These are phyloP conservation scores for Cetraspora pellucida DNA, from an alignment of 192 early-diverging fungal genomes.

Conservation along the genomic window DNA sequence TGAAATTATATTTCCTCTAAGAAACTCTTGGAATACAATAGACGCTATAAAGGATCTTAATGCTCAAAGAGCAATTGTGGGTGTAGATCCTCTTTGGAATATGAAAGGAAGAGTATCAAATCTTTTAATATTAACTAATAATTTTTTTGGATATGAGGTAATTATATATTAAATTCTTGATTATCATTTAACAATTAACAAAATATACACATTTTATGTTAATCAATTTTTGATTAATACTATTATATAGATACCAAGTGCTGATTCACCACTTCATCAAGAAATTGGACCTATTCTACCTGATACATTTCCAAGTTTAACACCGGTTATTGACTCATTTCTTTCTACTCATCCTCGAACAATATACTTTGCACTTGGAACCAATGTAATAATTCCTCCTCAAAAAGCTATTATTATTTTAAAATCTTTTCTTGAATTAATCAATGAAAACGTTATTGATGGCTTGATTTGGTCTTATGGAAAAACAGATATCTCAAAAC, in stretches of 20 bases:
- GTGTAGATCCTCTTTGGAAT: background rate
- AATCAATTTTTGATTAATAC: too few species aligned
- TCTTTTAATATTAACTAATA: slow-evolving; percentile 14
- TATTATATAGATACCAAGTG: too few species aligned
- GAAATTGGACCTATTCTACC: slow-evolving; percentile 44
- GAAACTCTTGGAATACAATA: background rate
- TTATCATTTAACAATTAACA: too few species aligned
- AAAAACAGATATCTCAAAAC: background rate
- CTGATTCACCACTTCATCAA: too few species aligned
- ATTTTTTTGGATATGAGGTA: slow-evolving; percentile 28
- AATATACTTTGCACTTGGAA: slow-evolving; percentile 40
- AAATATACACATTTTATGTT: too few species aligned
- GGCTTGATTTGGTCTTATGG: slow-evolving; percentile 40
- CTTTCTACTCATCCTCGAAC: slow-evolving; percentile 27
- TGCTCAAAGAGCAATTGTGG: background rate
- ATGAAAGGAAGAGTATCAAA: background rate
- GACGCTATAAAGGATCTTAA: background rate
- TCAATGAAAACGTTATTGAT: slow-evolving; percentile 38
- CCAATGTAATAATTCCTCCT: slow-evolving; percentile 18
- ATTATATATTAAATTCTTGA: too few species aligned
- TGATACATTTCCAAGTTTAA: slow-evolving; percentile 15
- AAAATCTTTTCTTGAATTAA: slow-evolving; percentile 32
- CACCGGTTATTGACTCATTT: background rate
- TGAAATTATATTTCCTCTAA: background rate
- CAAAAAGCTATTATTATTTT: slow-evolving; percentile 28